phyloP scores from a whole-genome alignment of 2,329 filamentous ascomycete species.

The Fusarium tjaetaba region DNA sequence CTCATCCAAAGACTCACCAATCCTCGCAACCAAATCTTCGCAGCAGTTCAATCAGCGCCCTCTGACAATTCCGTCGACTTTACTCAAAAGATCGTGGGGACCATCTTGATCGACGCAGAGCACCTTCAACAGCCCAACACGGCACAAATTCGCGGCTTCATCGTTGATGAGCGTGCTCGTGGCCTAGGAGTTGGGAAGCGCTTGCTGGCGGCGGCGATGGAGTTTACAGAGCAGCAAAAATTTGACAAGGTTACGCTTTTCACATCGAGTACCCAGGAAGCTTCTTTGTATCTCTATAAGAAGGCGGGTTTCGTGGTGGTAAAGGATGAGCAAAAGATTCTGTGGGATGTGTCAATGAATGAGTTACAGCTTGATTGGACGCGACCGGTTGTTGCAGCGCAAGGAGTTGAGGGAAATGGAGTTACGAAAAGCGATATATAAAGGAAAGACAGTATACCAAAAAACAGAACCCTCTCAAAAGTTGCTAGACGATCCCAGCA shows the following conservation, averaged over 20 bases:
- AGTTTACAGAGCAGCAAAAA: slow-evolving; percentile 2
- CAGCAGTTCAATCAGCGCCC: background rate
- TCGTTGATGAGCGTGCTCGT: slow-evolving; percentile 24
- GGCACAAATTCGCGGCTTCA: slow-evolving; percentile 28
- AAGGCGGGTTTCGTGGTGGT: slow-evolving; percentile 13
- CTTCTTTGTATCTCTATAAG: slow-evolving; percentile 7
- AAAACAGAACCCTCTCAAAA: rapidly evolving
- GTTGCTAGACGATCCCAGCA: background rate
- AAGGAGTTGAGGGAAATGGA: background rate
- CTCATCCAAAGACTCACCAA: slow-evolving; percentile 25
- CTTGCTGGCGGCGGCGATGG: slow-evolving; percentile 13
- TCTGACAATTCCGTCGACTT: background rate
- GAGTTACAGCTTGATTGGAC: slow-evolving; percentile 28
- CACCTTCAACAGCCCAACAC: background rate
- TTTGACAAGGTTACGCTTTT: slow-evolving; percentile 22
- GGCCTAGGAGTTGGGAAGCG: slow-evolving; percentile 18
- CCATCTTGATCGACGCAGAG: slow-evolving; percentile 13
- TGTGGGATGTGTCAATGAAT: slow-evolving; percentile 22
- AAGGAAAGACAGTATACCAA: background rate
- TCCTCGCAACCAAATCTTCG: slow-evolving; percentile 22
- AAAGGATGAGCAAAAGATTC: slow-evolving; percentile 5
- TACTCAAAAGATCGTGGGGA: slow-evolving; percentile 23
- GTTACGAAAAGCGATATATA: background rate
- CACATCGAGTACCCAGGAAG: background rate
- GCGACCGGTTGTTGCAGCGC: background rate